Percentiles rank a stretch among this genome's conserved stretches.
Conservation (phyloP, 2,329 filamentous ascomycete genomes). For the Fusarium transvaalense region DNA sequence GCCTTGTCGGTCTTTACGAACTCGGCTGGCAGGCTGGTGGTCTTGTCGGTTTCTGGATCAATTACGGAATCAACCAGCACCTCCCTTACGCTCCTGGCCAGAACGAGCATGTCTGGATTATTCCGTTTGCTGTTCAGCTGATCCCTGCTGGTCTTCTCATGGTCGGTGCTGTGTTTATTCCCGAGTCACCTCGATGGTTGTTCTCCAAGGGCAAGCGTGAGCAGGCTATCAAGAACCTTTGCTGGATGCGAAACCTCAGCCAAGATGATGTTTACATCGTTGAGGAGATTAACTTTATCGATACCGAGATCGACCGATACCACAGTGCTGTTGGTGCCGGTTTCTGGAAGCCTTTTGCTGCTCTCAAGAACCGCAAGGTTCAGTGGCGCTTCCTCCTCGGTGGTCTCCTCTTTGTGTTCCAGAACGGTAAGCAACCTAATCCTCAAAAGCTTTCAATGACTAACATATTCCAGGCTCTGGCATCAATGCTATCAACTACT, state of each 20-base stretch:
- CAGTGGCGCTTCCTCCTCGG: conserved; percentile 81
- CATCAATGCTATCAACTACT: conserved; percentile 86
- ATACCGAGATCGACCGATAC: conserved; percentile 76
- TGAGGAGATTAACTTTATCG: conserved; percentile 79
- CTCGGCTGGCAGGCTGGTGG: conserved; percentile 74
- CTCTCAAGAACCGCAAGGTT: conserved; percentile 67
- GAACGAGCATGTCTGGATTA: conserved; percentile 67
- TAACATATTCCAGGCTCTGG: conserved; percentile 58
- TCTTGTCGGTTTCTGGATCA: conserved; percentile 74
- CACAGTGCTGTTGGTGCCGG: conserved; percentile 73
- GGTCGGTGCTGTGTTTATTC: conserved; percentile 69
- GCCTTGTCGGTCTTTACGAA: conserved; percentile 76
- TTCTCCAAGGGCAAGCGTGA: conserved; percentile 72
- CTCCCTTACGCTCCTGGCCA: conserved; percentile 56
- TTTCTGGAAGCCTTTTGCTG: conserved; percentile 79
- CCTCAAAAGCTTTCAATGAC: neutral
- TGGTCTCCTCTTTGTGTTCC: conserved; percentile 80
- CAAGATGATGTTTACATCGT: conserved; percentile 73
- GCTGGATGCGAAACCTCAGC: conserved; percentile 73
- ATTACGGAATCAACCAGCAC: conserved; percentile 70
- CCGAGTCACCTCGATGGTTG: conserved; percentile 77
- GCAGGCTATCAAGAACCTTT: conserved; percentile 68
- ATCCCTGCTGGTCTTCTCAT: conserved; percentile 74
- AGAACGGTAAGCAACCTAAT: conserved; percentile 68
- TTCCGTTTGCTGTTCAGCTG: conserved; percentile 75